These are phyloP conservation scores for Boletus vinaceobasis DNA, from an alignment of 768 basidiomycete genomes.

Conservation along the genomic window DNA sequence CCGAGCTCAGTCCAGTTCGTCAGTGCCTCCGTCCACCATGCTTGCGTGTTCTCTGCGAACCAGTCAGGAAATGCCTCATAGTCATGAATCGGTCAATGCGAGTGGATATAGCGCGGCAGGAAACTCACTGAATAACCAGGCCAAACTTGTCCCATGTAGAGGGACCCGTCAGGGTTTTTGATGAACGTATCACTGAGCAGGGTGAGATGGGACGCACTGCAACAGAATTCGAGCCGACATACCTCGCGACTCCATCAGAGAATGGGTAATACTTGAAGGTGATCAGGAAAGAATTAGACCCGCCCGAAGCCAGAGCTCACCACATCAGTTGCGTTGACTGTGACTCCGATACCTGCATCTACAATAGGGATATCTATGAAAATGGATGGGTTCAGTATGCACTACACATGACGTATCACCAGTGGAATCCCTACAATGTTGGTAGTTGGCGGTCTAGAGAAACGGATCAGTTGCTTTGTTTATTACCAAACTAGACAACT, in stretches of 20 bases:
- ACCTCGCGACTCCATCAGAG: slow-evolving; percentile 57
- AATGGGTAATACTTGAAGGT: slow-evolving; percentile 62
- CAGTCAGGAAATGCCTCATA: slow-evolving; percentile 57
- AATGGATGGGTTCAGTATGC: not conserved
- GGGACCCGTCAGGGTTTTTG: slow-evolving; percentile 69
- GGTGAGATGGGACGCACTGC: not conserved
- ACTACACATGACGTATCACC: not conserved
- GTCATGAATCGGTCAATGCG: not conserved
- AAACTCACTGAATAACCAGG: slow-evolving; percentile 62
- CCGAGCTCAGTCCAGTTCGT: slow-evolving; percentile 50
- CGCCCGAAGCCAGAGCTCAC: slow-evolving; percentile 37
- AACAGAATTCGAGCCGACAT: slow-evolving; percentile 14
- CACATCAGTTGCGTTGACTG: slow-evolving; percentile 56
- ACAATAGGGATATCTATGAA: slow-evolving; percentile 63
- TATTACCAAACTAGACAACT: slow-evolving; percentile 17
- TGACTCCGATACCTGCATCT: slow-evolving; percentile 58
- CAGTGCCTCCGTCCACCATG: slow-evolving; percentile 62
- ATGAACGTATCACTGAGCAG: slow-evolving; percentile 59
- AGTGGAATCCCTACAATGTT: slow-evolving; percentile 24
- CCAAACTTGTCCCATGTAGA: slow-evolving; percentile 76
- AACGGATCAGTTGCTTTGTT: slow-evolving; percentile 1
- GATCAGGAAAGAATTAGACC: not conserved
- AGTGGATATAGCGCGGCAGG: not conserved
- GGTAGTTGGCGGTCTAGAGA: slow-evolving; percentile 24
- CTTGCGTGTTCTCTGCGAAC: slow-evolving; percentile 50